Base-by-base conservation (phyloP, 2,329 filamentous ascomycete species). In the Ophiosphaerella korrae region DNA sequence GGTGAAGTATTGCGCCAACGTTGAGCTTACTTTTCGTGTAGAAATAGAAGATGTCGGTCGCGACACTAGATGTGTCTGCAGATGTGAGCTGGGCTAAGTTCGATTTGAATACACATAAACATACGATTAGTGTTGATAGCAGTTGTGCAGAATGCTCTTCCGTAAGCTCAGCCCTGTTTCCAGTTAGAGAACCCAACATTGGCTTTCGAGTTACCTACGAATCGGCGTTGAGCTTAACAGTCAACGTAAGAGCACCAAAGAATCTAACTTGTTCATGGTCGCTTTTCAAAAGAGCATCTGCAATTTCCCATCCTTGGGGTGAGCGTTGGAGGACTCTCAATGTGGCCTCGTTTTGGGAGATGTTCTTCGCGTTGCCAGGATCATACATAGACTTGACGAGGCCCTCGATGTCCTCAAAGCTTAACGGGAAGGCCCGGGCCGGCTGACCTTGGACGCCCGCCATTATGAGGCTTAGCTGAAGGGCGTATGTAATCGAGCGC, bases 211-310 rank as follows among this genome's bases (percentile, higher is more conserved):
- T 24, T 7, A 65, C 79, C 57, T 77, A 89, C 88, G 87, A 90
- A 68, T 94, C 90, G n/a, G 87, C 88, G 70, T 97, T 97, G 51
- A 97, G 84, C 76, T 97, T 99, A 63, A 97, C 86, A 43, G 91
- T 95, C 60, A 97, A 88, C 0, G 93, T 97, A 52, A 97, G 81
- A 26, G 92, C 93, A 12, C 91, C 94, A 70, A 96, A 96, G 75
- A 97, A 97, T 58, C 89, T 88, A 60, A 94, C 85, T 64, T 92
- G 88, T 53, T 88, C 83, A 60, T 90, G 86, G 18, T 83, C 77
- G 53, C 84, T 85, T 43, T 78, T 78, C 9, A 97, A 78, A 12
- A 97, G 80, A 44, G 85, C 84, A 66, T 93, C 87, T 16, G 91
- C 92, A 39, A 97, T 81, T 48, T 88, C 82, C 94, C 94, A 99